Conservation (phyloP, 768 basidiomycete genomes). For the Lactarius psammicola region DNA sequence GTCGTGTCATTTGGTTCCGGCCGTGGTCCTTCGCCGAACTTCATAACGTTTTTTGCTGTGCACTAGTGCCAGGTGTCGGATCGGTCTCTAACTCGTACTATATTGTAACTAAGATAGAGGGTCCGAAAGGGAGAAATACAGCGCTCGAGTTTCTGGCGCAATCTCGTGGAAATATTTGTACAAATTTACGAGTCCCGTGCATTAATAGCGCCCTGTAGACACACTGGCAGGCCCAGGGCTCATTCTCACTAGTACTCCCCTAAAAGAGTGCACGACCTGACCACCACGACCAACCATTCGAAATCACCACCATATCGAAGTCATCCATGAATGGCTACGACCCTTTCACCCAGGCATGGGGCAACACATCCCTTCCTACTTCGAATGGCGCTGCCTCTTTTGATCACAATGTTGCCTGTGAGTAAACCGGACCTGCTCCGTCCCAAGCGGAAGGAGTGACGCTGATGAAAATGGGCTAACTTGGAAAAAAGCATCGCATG, state of each 20-base stretch:
- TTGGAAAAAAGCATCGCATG: background rate
- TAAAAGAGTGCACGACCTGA: conserved; percentile 8
- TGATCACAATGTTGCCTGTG: background rate
- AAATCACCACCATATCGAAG: background rate
- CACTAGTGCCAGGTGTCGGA: background rate
- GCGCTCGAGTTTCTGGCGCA: background rate
- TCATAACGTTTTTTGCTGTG: background rate
- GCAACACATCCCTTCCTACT: background rate
- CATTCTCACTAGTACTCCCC: background rate
- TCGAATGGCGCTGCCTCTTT: background rate
- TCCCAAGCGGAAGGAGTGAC: background rate
- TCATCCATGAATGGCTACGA: background rate
- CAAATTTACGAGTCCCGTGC: background rate
- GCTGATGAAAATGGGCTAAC: conserved; percentile 3
- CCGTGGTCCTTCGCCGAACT: background rate
- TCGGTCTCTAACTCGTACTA: background rate
- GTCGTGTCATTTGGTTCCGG: background rate
- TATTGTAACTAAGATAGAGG: background rate
- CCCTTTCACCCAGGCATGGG: background rate
- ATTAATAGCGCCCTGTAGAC: conserved; percentile 5
- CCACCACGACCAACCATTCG: background rate
- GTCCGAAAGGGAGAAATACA: background rate
- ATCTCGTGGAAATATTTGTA: background rate
- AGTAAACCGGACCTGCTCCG: background rate
- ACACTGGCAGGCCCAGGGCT: background rate